Conservation (phyloP, 2,329 filamentous ascomycete genomes). For the Botrytis aclada region DNA sequence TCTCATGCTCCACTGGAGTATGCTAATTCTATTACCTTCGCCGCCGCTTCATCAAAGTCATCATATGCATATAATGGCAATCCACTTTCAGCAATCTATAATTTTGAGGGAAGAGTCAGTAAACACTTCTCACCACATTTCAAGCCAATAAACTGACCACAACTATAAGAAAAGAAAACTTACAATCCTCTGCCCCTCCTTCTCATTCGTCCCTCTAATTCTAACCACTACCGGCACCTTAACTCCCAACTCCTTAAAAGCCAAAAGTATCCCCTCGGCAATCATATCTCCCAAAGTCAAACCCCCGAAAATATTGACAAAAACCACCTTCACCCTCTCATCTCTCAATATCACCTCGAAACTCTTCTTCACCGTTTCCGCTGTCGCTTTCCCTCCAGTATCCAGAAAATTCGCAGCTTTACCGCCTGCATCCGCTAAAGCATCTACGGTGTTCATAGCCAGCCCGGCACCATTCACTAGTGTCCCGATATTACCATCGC, state of each 20-base stretch:
- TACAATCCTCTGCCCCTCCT: slow-evolving; percentile 62
- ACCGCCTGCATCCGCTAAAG: slow-evolving; percentile 65
- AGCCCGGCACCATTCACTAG: slow-evolving; percentile 87
- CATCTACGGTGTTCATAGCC: slow-evolving; percentile 88
- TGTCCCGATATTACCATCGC: slow-evolving; percentile 67
- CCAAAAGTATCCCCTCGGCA: slow-evolving; percentile 68
- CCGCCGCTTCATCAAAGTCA: slow-evolving; percentile 69
- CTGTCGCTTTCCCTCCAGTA: slow-evolving; percentile 84
- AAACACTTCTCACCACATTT: not conserved
- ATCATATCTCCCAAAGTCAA: slow-evolving; percentile 71
- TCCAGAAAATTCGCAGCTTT: slow-evolving; percentile 81
- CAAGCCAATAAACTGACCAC: not conserved
- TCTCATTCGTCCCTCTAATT: slow-evolving; percentile 72
- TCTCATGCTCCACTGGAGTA: slow-evolving; percentile 23
- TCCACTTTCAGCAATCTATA: slow-evolving; percentile 61
- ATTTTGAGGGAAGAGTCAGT: not conserved
- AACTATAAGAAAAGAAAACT: slow-evolving; percentile 27
- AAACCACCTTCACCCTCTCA: slow-evolving; percentile 66
- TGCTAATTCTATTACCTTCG: slow-evolving; percentile 61
- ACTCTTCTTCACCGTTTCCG: slow-evolving; percentile 72
- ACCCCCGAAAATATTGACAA: slow-evolving; percentile 70
- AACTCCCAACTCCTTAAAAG: slow-evolving; percentile 66
- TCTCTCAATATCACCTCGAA: slow-evolving; percentile 74
- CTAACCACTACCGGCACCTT: slow-evolving; percentile 73
- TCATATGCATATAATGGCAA: slow-evolving; percentile 69